Conservation (phyloP, 2,329 filamentous ascomycete species). For the Colletotrichum lini region DNA sequence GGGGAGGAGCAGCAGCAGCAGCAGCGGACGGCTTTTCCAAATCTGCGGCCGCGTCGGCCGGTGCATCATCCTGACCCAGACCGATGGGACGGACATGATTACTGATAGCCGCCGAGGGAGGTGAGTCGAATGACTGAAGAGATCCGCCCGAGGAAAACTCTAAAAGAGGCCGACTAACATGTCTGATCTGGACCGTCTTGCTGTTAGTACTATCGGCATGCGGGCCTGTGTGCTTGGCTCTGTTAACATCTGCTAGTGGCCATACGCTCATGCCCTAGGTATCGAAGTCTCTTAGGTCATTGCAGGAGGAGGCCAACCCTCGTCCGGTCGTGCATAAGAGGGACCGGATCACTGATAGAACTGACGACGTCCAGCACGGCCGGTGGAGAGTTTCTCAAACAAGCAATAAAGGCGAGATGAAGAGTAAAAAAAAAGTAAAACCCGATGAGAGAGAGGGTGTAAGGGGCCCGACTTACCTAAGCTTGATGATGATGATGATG, state of each 20-base stretch:
- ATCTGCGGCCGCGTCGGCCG: conserved; percentile 25
- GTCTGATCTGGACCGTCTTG: background rate
- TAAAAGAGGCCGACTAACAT: conserved; percentile 34
- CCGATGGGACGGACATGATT: conserved; percentile 34
- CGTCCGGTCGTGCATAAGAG: no score
- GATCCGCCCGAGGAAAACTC: conserved; percentile 1
- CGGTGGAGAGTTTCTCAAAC: no score
- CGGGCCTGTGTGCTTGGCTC: no score
- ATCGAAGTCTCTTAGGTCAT: background rate
- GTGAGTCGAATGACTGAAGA: conserved; percentile 5
- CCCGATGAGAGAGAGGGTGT: no score
- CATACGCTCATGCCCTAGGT: background rate
- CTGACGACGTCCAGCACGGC: no score
- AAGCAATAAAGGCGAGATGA: no score
- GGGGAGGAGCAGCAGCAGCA: no score
- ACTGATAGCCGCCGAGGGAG: conserved; percentile 35
- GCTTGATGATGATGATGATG: no score
- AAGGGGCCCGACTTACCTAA: no score
- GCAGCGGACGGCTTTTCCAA: conserved; percentile 6
- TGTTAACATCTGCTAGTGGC: conserved; percentile 32
- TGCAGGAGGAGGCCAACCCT: no score
- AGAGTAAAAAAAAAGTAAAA: no score
- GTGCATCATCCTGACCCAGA: conserved; percentile 17
- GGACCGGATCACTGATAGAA: no score
- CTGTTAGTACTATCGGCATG: background rate